phyloP scores from a whole-genome alignment of 495 filamentous ascomycete species.

The Talaromyces adpressus region DNA sequence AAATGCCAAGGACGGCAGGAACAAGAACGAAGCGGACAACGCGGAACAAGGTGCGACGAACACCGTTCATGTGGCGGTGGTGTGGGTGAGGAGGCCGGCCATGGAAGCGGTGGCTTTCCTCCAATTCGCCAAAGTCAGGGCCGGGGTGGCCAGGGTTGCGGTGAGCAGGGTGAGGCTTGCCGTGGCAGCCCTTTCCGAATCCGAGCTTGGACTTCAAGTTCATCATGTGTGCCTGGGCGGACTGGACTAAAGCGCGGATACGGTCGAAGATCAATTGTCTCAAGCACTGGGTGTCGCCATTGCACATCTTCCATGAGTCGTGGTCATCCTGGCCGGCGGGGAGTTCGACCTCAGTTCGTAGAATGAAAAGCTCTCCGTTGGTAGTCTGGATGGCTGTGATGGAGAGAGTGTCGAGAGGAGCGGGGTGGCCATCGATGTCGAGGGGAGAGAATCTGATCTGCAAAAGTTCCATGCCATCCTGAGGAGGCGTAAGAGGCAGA shows the following conservation, averaged over 20 bases:
- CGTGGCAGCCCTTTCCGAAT: conserved; percentile 24
- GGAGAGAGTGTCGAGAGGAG: conserved; percentile 41
- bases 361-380: conserved; percentile 30
- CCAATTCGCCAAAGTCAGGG: neutral
- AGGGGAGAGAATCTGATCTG: conserved; percentile 40
- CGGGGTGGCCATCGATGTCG: conserved; percentile 41
- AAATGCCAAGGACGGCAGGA: conserved; percentile 38
- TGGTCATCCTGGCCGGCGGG: conserved; percentile 21
- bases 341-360: conserved; percentile 29
- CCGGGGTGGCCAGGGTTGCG: conserved; percentile 11
- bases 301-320: conserved; percentile 34
- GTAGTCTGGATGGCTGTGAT: conserved; percentile 34
- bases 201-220: conserved; percentile 20
- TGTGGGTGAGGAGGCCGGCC: conserved; percentile 17
- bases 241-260: conserved; percentile 28
- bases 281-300: conserved; percentile 33
- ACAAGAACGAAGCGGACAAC: conserved; percentile 44
- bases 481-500: conserved; percentile 23
- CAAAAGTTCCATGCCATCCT: conserved; percentile 26
- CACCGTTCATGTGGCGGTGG: conserved; percentile 27
- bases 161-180: conserved; percentile 14
- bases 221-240: conserved; percentile 34
- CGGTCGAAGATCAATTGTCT: conserved; percentile 30
- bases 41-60: conserved; percentile 36
- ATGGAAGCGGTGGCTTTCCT: conserved; percentile 14